Evolutionary conservation across 352 stramenopile genomes (phyloP).

Genomic region (Phytophthora sojae): DNA sequence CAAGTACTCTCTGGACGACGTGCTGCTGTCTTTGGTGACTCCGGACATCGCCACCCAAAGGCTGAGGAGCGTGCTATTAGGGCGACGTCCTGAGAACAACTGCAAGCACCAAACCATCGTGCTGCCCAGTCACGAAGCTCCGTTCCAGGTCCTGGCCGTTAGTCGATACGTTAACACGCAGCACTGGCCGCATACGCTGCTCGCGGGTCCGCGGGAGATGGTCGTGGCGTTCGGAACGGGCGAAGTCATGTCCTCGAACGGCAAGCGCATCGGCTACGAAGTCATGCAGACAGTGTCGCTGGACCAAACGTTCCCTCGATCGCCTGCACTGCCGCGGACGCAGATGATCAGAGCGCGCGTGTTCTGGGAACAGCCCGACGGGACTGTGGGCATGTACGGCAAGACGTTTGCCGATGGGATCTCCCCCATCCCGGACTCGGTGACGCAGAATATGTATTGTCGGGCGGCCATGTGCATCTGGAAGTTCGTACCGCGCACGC

Average conservation of each 20-base stretch:
- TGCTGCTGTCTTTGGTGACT: conserved; percentile 21
- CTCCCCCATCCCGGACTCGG: conserved; percentile 21
- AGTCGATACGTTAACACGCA: conserved; percentile 27
- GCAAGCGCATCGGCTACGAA: conserved; percentile 31
- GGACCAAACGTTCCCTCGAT: conserved; percentile 2
- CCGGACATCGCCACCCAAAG: conserved; percentile 24
- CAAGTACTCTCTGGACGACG: conserved; percentile 25
- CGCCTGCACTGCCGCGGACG: conserved; percentile 15
- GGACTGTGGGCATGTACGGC: conserved; percentile 29
- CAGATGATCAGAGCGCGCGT: conserved; percentile 26
- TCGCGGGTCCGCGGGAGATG: conserved; percentile 28
- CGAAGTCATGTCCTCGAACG: conserved; percentile 17
- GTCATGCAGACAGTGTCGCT: conserved; percentile 28
- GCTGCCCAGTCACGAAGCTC: conserved; percentile 2
- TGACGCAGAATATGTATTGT: conserved; percentile 28
- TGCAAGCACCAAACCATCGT: conserved; percentile 17
- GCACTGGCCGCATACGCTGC: conserved; percentile 30
- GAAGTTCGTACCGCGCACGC: conserved; percentile 31
- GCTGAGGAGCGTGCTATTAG: conserved; percentile 21
- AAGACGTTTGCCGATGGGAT: conserved; percentile 34
- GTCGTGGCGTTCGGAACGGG: conserved; percentile 19
- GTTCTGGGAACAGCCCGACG: conserved; percentile 31
- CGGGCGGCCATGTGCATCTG: conserved; percentile 22
- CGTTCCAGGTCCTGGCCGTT: conserved; percentile 24
- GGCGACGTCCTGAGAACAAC: conserved; percentile 18